Evolutionary conservation across 495 filamentous ascomycete genomes (phyloP).

Genomic region (Gamarada debralockiae): DNA sequence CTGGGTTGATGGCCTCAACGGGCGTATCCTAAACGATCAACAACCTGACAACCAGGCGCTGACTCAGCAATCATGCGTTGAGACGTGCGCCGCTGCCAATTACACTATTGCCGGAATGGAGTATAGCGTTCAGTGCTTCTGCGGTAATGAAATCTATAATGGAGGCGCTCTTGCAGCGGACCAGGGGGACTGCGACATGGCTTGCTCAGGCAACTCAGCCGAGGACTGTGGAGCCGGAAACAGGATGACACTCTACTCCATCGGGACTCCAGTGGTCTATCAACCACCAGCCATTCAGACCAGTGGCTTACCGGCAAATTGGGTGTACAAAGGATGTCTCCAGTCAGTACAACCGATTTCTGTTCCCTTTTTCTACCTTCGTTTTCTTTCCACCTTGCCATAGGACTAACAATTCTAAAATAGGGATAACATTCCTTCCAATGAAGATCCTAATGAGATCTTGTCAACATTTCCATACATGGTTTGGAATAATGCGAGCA

Average conservation of each 20-base stretch:
- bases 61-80: slow-evolving; percentile 39
- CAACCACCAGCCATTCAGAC: slow-evolving; percentile 17
- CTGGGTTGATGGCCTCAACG: slow-evolving; percentile 15
- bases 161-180: slow-evolving; percentile 20
- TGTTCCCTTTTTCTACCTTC: too few species aligned
- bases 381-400: background rate
- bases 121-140: slow-evolving; percentile 39
- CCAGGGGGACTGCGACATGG: slow-evolving; percentile 43
- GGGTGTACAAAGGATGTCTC: slow-evolving; percentile 18
- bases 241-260: slow-evolving; percentile 27
- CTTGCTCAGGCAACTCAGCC: slow-evolving; percentile 38
- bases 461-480: slow-evolving; percentile 22
- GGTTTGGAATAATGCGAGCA: slow-evolving; percentile 26
- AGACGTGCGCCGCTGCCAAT: slow-evolving; percentile 29
- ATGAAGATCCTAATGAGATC: slow-evolving; percentile 32
- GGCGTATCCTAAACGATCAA: slow-evolving; percentile 1
- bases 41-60: slow-evolving; percentile 3
- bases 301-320: slow-evolving; percentile 13
- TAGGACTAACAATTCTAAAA: background rate
- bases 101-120: slow-evolving; percentile 40
- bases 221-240: slow-evolving; percentile 45
- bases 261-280: background rate
- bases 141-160: slow-evolving; percentile 24
- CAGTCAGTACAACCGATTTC: background rate
- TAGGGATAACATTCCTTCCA: background rate